phyloP scores from a whole-genome alignment of 192 early-diverging fungal genomes.

The Dissophora globulifera region DNA sequence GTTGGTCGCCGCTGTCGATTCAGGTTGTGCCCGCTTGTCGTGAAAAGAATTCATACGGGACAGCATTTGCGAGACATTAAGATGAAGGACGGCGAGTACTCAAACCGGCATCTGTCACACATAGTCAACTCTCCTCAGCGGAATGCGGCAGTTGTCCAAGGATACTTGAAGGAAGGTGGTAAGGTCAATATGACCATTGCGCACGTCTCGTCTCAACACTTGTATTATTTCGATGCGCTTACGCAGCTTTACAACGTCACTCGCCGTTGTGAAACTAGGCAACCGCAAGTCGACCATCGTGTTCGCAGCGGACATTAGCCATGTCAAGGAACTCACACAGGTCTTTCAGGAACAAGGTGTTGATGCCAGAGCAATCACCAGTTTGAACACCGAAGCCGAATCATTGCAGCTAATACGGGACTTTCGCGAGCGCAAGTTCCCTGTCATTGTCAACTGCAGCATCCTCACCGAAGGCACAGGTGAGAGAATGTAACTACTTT shows the following conservation, averaged over 20 bases:
- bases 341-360: conserved; percentile 60
- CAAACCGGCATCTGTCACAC: neutral
- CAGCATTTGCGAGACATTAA: conserved; percentile 61
- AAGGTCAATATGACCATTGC: too few relatives aligned
- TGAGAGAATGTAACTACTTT: neutral
- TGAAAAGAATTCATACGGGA: conserved; percentile 69
- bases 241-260: neutral
- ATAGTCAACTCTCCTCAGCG: conserved; percentile 52
- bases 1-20: too few relatives aligned
- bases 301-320: conserved; percentile 84
- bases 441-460: conserved; percentile 86
- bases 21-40: conserved; percentile 69
- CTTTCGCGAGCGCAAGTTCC: conserved; percentile 67
- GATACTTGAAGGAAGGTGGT: neutral
- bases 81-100: neutral
- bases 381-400: conserved; percentile 57
- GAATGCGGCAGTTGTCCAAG: conserved; percentile 47
- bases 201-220: neutral
- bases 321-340: conserved; percentile 66
- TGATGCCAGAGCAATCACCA: conserved; percentile 60
- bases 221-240: too few relatives aligned
- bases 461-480: conserved; percentile 72
- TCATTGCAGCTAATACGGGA: conserved; percentile 63
- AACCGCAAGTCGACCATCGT: conserved; percentile 71
- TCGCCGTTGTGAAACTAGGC: neutral